phyloP scores from a whole-genome alignment of 1,284 basidiomycete genomes.

The Cryptococcus sp. region DNA sequence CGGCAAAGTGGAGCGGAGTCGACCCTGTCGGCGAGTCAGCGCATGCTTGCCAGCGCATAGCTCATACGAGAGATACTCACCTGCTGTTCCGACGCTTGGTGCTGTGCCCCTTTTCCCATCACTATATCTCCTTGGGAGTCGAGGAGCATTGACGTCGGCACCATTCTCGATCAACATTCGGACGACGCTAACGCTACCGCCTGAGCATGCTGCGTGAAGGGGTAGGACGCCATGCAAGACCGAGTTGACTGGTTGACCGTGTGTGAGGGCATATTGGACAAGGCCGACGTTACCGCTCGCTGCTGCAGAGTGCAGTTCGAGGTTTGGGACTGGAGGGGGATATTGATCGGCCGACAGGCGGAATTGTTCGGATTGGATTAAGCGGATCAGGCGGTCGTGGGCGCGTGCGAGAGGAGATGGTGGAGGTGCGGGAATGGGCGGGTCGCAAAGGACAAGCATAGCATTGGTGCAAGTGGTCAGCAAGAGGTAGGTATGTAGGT shows the following conservation, averaged over 20 bases:
- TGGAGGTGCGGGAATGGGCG: not conserved
- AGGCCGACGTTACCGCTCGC: slow-evolving; percentile 77
- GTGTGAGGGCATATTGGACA: slow-evolving; percentile 67
- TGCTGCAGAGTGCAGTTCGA: slow-evolving; percentile 85
- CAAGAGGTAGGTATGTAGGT: not conserved
- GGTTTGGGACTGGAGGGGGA: slow-evolving; percentile 67
- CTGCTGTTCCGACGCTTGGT: slow-evolving; percentile 68
- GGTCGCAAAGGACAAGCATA: not conserved
- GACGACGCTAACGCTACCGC: slow-evolving; percentile 81
- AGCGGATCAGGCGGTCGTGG: slow-evolving; percentile 10
- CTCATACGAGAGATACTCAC: slow-evolving; percentile 31
- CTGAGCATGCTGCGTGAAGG: slow-evolving; percentile 84
- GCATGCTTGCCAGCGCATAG: not conserved
- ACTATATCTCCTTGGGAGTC: slow-evolving; percentile 68
- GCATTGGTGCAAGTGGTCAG: not conserved
- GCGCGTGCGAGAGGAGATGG: not conserved
- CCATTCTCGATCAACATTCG: slow-evolving; percentile 82
- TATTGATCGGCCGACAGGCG: slow-evolving; percentile 5
- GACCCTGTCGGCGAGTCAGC: slow-evolving; percentile 59
- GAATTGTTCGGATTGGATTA: slow-evolving; percentile 1
- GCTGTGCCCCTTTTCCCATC: slow-evolving; percentile 60
- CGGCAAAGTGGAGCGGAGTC: slow-evolving; percentile 91
- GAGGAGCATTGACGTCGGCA: slow-evolving; percentile 87
- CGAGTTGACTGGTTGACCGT: slow-evolving; percentile 90
- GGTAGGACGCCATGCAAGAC: slow-evolving; percentile 89